Conservation (phyloP, 73 alveolate genomes). For the Uronychia setigera region DNA sequence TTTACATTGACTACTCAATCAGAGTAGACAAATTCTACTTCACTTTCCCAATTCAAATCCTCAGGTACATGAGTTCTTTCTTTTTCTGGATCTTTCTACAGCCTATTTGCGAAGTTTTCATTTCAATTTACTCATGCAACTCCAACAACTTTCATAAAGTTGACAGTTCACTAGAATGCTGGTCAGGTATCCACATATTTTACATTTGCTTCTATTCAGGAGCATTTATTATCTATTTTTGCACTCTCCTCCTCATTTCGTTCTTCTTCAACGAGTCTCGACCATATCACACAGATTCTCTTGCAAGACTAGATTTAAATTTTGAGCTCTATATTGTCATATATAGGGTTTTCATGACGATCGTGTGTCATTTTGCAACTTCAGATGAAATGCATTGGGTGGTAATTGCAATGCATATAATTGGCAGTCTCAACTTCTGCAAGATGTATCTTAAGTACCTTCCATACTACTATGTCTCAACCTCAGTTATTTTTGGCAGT, state of each 20-base stretch:
- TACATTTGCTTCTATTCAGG: constrained; percentile 34
- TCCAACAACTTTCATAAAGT: constrained; percentile 24
- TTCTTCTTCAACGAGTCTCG: constrained; percentile 49
- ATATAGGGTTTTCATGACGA: constrained; percentile 26
- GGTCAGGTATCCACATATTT: constrained; percentile 49
- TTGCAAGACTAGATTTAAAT: constrained; percentile 42
- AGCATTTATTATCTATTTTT: constrained; percentile 5
- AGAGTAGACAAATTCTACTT: constrained; percentile 51
- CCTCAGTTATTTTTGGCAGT: constrained; percentile 30
- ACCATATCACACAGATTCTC: constrained; percentile 58
- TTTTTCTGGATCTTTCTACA: constrained; percentile 48
- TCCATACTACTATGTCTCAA: constrained; percentile 41
- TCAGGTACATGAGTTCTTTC: constrained; percentile 23
- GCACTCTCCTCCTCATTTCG: constrained; percentile 36
- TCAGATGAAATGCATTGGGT: constrained; percentile 49
- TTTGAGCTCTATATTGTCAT: constrained; percentile 45
- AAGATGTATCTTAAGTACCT: constrained; percentile 46
- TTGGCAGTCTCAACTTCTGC: constrained; percentile 54
- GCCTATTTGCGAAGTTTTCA: constrained; percentile 46
- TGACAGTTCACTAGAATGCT: constrained; percentile 31
- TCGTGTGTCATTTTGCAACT: constrained; percentile 28
- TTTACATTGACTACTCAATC: constrained; percentile 52
- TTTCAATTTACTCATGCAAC: constrained; percentile 46
- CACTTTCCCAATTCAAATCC: constrained; percentile 27
- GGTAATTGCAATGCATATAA: constrained; percentile 27